Percentiles rank a stretch among this genome's conserved stretches.
Evolutionary conservation across 768 basidiomycete genomes (phyloP).

Genomic region (Multifurca ochricompacta): DNA sequence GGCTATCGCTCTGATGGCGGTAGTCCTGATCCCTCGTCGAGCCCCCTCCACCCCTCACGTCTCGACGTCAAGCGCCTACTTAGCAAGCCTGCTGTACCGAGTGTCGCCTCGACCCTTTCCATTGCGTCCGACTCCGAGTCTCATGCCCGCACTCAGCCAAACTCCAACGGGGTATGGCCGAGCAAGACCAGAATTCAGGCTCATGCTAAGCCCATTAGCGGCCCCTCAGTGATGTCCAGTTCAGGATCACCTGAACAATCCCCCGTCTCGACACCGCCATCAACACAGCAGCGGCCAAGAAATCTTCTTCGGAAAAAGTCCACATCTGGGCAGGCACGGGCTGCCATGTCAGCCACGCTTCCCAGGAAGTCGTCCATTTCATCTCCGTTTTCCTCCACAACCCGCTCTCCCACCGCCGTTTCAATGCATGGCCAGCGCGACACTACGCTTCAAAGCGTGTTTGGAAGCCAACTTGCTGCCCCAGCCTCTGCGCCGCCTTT

Average conservation of each 20-base stretch:
- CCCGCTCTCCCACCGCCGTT: not conserved
- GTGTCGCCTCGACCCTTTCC: conserved; percentile 17
- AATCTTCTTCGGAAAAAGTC: conserved; percentile 10
- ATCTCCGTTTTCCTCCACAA: not conserved
- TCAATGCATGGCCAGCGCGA: conserved; percentile 2
- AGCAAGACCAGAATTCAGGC: conserved; percentile 3
- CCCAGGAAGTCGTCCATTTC: not conserved
- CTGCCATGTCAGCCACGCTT: not conserved
- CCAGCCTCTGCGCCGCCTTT: not conserved
- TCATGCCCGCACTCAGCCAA: not conserved
- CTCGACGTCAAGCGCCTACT: conserved; percentile 21
- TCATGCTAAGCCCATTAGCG: not conserved
- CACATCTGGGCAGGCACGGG: not conserved
- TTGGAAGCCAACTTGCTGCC: not conserved
- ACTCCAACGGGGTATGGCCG: conserved; percentile 4
- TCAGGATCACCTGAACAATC: conserved; percentile 1
- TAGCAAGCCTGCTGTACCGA: conserved; percentile 20
- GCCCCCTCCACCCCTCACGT: conserved; percentile 10
- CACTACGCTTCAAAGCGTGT: conserved; percentile 5
- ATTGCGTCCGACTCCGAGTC: conserved; percentile 20
- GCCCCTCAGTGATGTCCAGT: not conserved
- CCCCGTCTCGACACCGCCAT: not conserved
- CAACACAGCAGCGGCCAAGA: conserved; percentile 1
- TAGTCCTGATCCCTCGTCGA: conserved; percentile 11
- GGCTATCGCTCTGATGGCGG: conserved; percentile 18